These are phyloP conservation scores for Polytrichum formosum DNA, from an alignment of 225 moss, liverwort and hornwort species.

Conservation along the genomic window DNA sequence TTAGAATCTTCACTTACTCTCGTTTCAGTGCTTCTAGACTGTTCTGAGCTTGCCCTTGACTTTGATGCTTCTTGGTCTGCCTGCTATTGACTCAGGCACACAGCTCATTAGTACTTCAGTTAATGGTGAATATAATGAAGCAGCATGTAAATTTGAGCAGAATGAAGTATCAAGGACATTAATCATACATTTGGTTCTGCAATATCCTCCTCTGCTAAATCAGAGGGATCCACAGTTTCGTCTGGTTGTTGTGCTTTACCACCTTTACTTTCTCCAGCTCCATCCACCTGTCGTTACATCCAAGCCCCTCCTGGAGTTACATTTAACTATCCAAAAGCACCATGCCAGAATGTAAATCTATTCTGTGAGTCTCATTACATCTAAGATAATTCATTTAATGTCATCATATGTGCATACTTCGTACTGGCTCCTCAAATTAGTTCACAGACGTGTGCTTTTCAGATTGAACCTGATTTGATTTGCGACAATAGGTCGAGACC, in stretches of 20 bases:
- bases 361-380: too few species aligned
- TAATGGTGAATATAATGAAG: neutral
- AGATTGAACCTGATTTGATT: neutral
- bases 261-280: constrained; percentile 50
- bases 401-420: too few species aligned
- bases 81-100: neutral
- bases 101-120: neutral
- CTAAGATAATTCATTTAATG: too few species aligned
- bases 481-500: too few species aligned
- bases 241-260: constrained; percentile 18
- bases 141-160: neutral
- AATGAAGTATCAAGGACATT: neutral
- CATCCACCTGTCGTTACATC: constrained; percentile 38
- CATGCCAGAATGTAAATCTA: too few species aligned
- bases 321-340: neutral
- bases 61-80: constrained; percentile 16
- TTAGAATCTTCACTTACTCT: constrained; percentile 27
- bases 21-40: constrained; percentile 35
- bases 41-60: constrained; percentile 25
- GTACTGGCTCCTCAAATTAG: neutral
- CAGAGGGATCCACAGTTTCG: constrained; percentile 8
- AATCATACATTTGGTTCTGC: neutral
- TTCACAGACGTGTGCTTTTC: neutral
- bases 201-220: constrained; percentile 5
- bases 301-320: constrained; percentile 14